Evolutionary conservation across 371 early-diverging fungal genomes (phyloP).

Genomic region (Lichtheimia hyalospora): DNA sequence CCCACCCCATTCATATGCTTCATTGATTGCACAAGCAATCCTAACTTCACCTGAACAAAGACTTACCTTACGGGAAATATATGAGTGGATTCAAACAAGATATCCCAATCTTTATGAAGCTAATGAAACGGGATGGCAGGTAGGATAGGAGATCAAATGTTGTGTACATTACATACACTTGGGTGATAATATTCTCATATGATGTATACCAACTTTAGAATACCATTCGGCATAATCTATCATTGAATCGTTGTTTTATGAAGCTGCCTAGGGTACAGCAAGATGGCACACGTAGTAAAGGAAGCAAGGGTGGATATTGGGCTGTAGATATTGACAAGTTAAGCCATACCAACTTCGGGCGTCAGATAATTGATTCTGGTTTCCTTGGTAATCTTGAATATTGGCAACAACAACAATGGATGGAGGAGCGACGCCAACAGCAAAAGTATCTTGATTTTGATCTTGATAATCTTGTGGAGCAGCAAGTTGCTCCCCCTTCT

Average conservation of each 20-base stretch:
- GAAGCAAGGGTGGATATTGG: conserved; percentile 65
- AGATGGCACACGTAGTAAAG: conserved; percentile 29
- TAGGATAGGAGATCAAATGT: conserved; percentile 5
- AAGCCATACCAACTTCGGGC: conserved; percentile 40
- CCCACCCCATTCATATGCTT: conserved; percentile 75
- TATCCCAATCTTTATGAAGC: conserved; percentile 69
- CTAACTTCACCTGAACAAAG: conserved; percentile 50
- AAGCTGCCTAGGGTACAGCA: conserved; percentile 63
- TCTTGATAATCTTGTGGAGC: conserved; percentile 7
- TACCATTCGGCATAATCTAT: conserved; percentile 77
- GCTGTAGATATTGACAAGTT: conserved; percentile 51
- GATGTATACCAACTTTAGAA: conserved; percentile 42
- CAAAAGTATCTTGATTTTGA: conserved; percentile 6
- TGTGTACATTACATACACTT: too few species aligned
- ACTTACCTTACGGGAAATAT: conserved; percentile 70
- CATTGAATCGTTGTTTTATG: conserved; percentile 70
- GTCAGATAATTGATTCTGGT: conserved; percentile 41
- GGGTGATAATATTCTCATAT: background rate
- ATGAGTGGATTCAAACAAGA: conserved; percentile 65
- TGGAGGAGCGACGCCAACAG: conserved; percentile 27
- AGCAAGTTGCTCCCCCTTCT: background rate
- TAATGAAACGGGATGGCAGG: conserved; percentile 71
- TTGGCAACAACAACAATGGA: conserved; percentile 36
- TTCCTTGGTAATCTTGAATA: conserved; percentile 39
- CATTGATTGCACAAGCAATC: conserved; percentile 74